Evolutionary conservation across 2,329 filamentous ascomycete genomes (phyloP).

Genomic region (Claviceps capensis): DNA sequence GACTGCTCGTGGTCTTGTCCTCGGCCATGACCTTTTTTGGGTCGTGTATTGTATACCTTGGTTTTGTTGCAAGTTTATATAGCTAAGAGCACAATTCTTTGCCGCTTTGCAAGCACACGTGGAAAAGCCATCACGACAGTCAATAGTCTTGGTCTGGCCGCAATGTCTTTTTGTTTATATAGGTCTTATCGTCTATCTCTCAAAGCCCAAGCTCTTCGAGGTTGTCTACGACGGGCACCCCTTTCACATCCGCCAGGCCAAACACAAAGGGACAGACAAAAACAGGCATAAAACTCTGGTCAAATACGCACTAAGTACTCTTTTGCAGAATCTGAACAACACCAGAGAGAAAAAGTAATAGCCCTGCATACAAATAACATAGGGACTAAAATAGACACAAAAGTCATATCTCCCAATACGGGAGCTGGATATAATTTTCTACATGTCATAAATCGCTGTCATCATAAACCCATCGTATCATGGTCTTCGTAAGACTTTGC

Average conservation of each 20-base stretch:
- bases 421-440: not conserved
- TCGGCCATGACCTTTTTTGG: too few relatives aligned
- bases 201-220: not conserved
- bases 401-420: too few relatives aligned
- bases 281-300: not conserved
- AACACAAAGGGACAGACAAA: not conserved
- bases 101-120: not conserved
- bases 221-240: not conserved
- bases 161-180: slow-evolving; percentile 7
- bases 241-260: not conserved
- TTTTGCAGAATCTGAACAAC: not conserved
- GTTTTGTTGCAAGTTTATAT: not conserved
- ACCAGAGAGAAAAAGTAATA: not conserved
- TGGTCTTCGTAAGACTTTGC: slow-evolving; percentile 4
- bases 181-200: not conserved
- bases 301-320: too few relatives aligned
- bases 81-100: not conserved
- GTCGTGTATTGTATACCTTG: too few relatives aligned
- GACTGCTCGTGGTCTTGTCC: too few relatives aligned
- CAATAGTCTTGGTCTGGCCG: not conserved
- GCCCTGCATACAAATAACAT: not conserved
- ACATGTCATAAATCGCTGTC: slow-evolving; percentile 2
- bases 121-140: not conserved
- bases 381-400: not conserved
- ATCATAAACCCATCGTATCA: slow-evolving; percentile 6